Base-by-base conservation (phyloP, 805 yeast genomes). In the Komagataella pseudopastoris region DNA sequence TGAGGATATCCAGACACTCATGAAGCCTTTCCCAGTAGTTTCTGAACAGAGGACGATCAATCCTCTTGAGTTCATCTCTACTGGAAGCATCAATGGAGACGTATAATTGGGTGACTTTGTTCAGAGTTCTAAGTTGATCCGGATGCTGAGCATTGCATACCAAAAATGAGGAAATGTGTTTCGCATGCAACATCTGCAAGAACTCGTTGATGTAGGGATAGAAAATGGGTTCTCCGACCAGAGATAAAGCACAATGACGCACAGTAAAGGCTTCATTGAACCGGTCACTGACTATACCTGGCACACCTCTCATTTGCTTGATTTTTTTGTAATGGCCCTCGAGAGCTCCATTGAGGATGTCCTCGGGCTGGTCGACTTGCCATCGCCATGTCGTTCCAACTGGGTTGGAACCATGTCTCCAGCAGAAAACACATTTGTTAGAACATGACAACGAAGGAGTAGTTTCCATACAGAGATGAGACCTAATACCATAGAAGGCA, bases 101-200 rank as follows among this genome's bases (percentile, higher is more conserved):
- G 62, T 89, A 89, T 47, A 89, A 71, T 68, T 89, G 97, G 1
- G 97, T 89, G 6, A 89, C 96, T 59, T 83, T 85, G 30, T 76
- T 68, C 60, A 89, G 71, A 2, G 74, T 72, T 20, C 76, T 79
- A 57, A 89, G 71, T 55, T 88, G 85, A 50, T 84, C 89, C 3
- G 97, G 97, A 66, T 89, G 97, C 70, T 89, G 97, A 6, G 97
- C 97, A 63, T 89, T 89, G 69, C 97, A 90, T 10, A 89, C 97
- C 59, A 89, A 73, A 65, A 89, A 89, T 50, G 93, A 82, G 2
- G 96, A 86, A 48, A 89, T 90, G 45, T 78, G 83, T 61, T 80
- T 76, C 39, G 77, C 85, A 60, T 89, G 97, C 50, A 90, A 71
- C 81, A 89, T 76, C 10, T 76, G 78, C 45, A 89, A 79, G 63